Base-by-base conservation (phyloP, 2,329 filamentous ascomycete genomes). In the Myriosclerotinia duriaeana region DNA sequence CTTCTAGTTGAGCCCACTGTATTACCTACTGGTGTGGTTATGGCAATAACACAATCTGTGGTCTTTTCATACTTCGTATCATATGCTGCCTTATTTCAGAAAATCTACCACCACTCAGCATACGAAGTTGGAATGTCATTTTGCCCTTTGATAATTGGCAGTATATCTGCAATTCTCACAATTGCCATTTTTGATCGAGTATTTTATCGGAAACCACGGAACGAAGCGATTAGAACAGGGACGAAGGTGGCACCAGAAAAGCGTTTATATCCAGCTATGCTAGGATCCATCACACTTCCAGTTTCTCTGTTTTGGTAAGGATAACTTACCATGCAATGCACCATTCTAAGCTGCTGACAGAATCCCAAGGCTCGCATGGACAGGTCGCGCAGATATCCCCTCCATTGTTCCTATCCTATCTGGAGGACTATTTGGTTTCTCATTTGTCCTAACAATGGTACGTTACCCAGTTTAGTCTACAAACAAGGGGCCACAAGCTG, bases 381-480 rank as follows among this genome's bases (percentile, higher is more conserved):
- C 71, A 2, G 71, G 74, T 2, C 50, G 60, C 17, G 62, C 67
- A 22, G 53, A 64, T n/a, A 68, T 73, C 0, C 73, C 74, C 50
- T 75, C 72, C 71, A 76, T 75, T 20, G 71, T 75, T 3, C 72
- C 73, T 17, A 71, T 73, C 0, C 48, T 74, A 0, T 73, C 74
- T 15, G 72, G 72, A 6, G 67, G 75, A 2, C 70, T 74, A 0
- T 88, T 89, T 72, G 84, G 84, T 0, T 86, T 82, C 80, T 86
- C 85, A 2, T 85, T 85, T 69, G 74, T 88, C 2, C 83, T 80
- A 64, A 78, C 88, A 6, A 88, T 89, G 71, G 80, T 87, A 70
- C 79, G 65, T 65, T 12, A 30, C 15, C 9, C 34, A n/a, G 4
- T 1, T 2, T 4, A 9, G 30, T 17, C 1, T 17, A 36, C 5